phyloP scores from a whole-genome alignment of 2,329 filamentous ascomycete species.

The Beauveria australis region DNA sequence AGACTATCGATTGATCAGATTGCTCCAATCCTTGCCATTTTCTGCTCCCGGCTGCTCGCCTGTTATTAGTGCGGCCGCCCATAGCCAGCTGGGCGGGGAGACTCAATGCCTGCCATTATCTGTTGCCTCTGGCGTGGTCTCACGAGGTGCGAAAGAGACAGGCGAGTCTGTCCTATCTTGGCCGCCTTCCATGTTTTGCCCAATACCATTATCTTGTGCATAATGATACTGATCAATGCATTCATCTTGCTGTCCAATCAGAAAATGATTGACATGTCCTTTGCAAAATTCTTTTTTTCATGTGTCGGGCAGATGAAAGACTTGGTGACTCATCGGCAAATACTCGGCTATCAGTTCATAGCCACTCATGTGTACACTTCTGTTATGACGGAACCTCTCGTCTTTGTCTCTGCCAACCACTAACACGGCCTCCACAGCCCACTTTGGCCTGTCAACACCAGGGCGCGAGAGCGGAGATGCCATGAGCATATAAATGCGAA shows the following conservation, averaged over 20 bases:
- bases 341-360: background rate
- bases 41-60: background rate
- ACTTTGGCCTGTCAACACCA: conserved; percentile 1
- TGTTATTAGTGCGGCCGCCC: background rate
- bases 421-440: background rate
- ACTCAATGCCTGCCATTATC: too few relatives aligned
- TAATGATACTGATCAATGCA: too few relatives aligned
- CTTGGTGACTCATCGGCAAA: background rate
- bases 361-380: background rate
- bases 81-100: background rate
- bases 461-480: conserved; percentile 4
- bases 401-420: background rate
- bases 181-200: background rate
- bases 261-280: background rate
- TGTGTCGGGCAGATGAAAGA: background rate
- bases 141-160: too few relatives aligned
- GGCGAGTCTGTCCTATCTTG: too few relatives aligned
- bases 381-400: background rate
- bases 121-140: too few relatives aligned
- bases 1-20: background rate
- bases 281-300: background rate
- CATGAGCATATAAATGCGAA: background rate
- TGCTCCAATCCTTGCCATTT: background rate
- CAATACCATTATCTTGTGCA: background rate
- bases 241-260: too few relatives aligned